These are phyloP conservation scores for Hypoxylon crocopeplum DNA, from an alignment of 495 filamentous ascomycete genomes.

Conservation along the genomic window DNA sequence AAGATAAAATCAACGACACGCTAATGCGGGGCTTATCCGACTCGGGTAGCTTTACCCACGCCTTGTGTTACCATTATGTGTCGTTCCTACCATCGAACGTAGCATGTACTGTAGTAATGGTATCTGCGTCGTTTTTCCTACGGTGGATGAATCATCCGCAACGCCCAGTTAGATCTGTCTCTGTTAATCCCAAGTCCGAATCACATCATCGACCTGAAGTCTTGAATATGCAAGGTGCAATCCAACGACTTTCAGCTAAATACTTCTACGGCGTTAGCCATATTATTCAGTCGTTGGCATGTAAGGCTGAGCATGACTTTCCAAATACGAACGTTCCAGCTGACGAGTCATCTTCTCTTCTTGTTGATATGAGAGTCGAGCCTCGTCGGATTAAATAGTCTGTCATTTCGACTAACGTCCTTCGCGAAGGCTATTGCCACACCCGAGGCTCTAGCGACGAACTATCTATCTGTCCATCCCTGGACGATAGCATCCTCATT, in stretches of 20 bases:
- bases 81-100: conserved; percentile 10
- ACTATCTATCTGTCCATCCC: conserved; percentile 22
- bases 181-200: conserved; percentile 32
- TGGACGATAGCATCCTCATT: neutral
- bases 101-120: too few relatives aligned
- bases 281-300: neutral
- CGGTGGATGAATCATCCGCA: conserved; percentile 29
- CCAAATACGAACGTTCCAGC: conserved; percentile 14
- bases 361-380: neutral
- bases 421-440: conserved; percentile 24
- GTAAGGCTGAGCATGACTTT: conserved; percentile 25
- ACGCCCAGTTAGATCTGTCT: conserved; percentile 17
- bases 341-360: neutral
- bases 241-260: conserved; percentile 21
- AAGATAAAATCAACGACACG: conserved; percentile 11
- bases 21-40: conserved; percentile 26
- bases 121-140: too few relatives aligned
- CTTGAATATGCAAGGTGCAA: conserved; percentile 13
- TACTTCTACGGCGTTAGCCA: too few relatives aligned
- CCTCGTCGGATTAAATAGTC: neutral
- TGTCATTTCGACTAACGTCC: neutral
- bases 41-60: conserved; percentile 31
- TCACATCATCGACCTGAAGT: conserved; percentile 24
- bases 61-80: conserved; percentile 15
- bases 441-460: conserved; percentile 26